These are phyloP conservation scores for Russula earlei DNA, from an alignment of 768 basidiomycete genomes.

Conservation along the genomic window DNA sequence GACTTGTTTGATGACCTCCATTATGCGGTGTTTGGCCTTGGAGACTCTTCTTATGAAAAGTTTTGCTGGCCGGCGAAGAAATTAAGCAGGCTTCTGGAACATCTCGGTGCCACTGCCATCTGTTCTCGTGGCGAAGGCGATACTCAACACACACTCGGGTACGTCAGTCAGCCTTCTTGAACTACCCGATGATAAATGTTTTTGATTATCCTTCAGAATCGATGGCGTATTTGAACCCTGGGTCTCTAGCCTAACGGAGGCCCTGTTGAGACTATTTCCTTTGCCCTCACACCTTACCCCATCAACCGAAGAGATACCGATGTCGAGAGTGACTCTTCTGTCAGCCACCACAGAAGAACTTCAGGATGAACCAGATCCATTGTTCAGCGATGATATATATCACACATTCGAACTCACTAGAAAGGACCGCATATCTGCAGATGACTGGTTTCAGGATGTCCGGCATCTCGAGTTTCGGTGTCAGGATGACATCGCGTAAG, in stretches of 20 bases:
- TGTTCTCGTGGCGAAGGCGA: slow-evolving; percentile 71
- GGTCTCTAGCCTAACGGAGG: slow-evolving; percentile 41
- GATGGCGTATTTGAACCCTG: slow-evolving; percentile 69
- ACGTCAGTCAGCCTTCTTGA: slow-evolving; percentile 21
- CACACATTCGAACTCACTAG: slow-evolving; percentile 43
- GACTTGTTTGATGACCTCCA: slow-evolving; percentile 73
- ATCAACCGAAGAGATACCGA: slow-evolving; percentile 25
- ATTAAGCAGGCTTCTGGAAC: slow-evolving; percentile 50
- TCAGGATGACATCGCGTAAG: slow-evolving; percentile 49
- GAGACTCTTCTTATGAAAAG: slow-evolving; percentile 79
- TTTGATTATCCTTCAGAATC: slow-evolving; percentile 34
- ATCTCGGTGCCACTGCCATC: slow-evolving; percentile 62
- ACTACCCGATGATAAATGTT: neutral
- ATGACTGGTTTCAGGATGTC: slow-evolving; percentile 91
- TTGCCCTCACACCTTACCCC: slow-evolving; percentile 32
- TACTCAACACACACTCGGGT: slow-evolving; percentile 79
- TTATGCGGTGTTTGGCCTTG: slow-evolving; percentile 78
- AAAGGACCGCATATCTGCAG: slow-evolving; percentile 66
- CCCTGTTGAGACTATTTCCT: slow-evolving; percentile 43
- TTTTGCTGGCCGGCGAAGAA: slow-evolving; percentile 93
- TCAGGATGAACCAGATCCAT: slow-evolving; percentile 13
- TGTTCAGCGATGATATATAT: slow-evolving; percentile 28
- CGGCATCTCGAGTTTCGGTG: slow-evolving; percentile 77
- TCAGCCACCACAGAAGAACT: slow-evolving; percentile 11
- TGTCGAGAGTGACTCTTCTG: slow-evolving; percentile 27